A percentile compares a stretch with the other conserved stretches of the same genome.
Conservation (phyloP, 2,329 filamentous ascomycete genomes). For the Ophiostoma pallidulum region DNA sequence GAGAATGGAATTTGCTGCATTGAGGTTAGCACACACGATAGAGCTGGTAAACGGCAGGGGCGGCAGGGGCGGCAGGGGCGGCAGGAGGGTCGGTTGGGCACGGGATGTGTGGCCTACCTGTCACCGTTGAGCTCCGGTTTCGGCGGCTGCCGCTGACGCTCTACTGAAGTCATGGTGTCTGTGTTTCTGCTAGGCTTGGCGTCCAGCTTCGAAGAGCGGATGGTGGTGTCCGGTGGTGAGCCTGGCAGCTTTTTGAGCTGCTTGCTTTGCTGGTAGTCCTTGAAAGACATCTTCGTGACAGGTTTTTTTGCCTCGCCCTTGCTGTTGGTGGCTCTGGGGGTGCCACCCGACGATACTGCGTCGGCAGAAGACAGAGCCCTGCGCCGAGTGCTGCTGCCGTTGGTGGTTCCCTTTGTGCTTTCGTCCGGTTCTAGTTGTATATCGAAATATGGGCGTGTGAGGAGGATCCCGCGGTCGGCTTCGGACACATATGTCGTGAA, state of each 20-base stretch:
- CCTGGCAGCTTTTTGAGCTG: slow-evolving; percentile 36
- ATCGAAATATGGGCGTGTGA: slow-evolving; percentile 48
- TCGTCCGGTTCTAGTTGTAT: slow-evolving; percentile 41
- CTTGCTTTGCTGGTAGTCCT: slow-evolving; percentile 47
- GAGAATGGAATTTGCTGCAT: slow-evolving; percentile 20
- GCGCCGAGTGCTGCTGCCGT: slow-evolving; percentile 13
- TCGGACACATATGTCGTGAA: slow-evolving; percentile 50
- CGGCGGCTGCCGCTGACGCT: slow-evolving; percentile 7
- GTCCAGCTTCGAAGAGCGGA: slow-evolving; percentile 9
- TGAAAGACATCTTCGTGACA: slow-evolving; percentile 42
- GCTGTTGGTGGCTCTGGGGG: slow-evolving; percentile 20
- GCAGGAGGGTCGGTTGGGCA: no score
- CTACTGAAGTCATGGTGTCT: slow-evolving; percentile 13
- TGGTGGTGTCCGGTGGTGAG: slow-evolving; percentile 26
- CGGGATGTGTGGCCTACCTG: slow-evolving; percentile 19
- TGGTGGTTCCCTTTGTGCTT: slow-evolving; percentile 13
- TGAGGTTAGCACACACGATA: no score
- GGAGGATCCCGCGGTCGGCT: slow-evolving; percentile 47
- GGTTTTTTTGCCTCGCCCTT: slow-evolving; percentile 24
- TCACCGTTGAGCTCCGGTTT: slow-evolving; percentile 22
- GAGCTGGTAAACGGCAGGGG: no score
- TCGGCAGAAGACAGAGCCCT: slow-evolving; percentile 24
- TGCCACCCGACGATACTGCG: slow-evolving; percentile 22
- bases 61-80: no score
- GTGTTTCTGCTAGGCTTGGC: slow-evolving; percentile 15